These are phyloP conservation scores for Sclerotinia subarctica DNA, from an alignment of 2,329 filamentous ascomycete genomes.

Conservation along the genomic window DNA sequence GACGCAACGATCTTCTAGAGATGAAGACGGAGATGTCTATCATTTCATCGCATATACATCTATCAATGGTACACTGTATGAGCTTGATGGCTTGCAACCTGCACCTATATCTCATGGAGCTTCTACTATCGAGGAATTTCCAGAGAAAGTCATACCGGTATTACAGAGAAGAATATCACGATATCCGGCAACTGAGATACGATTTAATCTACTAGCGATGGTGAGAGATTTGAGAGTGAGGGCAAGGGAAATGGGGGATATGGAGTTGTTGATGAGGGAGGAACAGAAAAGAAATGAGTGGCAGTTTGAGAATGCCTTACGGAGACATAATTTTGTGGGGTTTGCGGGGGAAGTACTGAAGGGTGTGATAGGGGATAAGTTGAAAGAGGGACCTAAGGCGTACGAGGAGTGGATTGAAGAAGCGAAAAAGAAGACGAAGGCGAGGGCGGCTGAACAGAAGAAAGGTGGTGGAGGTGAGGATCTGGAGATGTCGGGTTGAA, in stretches of 20 bases:
- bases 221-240: constrained; percentile 75
- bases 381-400: constrained; percentile 60
- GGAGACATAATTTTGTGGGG: constrained; percentile 92
- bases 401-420: constrained; percentile 74
- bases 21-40: constrained; percentile 80
- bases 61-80: constrained; percentile 77
- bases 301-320: constrained; percentile 91
- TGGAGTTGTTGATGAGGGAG: constrained; percentile 73
- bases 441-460: constrained; percentile 35
- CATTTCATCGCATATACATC: constrained; percentile 96
- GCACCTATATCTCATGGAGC: constrained; percentile 85
- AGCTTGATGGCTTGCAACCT: constrained; percentile 91
- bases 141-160: constrained; percentile 79
- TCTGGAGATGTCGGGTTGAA: constrained; percentile 37
- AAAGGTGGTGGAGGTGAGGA: constrained; percentile 32
- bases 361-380: constrained; percentile 73
- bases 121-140: constrained; percentile 69
- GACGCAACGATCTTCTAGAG: constrained; percentile 66
- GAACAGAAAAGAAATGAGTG: constrained; percentile 80
- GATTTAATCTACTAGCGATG: constrained; percentile 94
- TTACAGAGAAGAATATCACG: constrained; percentile 77
- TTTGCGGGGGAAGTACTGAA: constrained; percentile 90
- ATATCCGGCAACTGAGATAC: constrained; percentile 83
- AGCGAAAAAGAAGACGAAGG: constrained; percentile 56
- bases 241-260: constrained; percentile 79